Percentiles rank a stretch among this genome's conserved stretches.
These are phyloP conservation scores for Leucosporidium yakuticum DNA, from an alignment of 768 basidiomycete species.

Conservation along the genomic window DNA sequence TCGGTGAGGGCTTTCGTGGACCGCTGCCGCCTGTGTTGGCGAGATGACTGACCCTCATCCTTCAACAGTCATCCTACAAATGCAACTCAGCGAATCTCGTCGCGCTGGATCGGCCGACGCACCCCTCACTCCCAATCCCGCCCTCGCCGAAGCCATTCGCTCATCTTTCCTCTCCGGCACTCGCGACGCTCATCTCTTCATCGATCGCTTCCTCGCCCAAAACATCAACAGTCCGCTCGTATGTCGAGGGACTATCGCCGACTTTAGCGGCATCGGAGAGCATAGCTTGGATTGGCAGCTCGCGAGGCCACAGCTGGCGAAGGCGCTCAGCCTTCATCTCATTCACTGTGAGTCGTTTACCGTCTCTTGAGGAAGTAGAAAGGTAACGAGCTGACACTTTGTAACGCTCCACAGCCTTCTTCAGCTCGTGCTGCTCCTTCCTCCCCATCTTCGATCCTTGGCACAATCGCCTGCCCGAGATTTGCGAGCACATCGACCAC, in stretches of 20 bases:
- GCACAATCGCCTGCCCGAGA: background rate
- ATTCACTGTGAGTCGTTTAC: constrained; percentile 6
- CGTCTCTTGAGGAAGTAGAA: no score
- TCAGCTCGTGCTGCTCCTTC: constrained; percentile 26
- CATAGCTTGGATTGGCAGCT: constrained; percentile 1
- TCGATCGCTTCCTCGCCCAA: background rate
- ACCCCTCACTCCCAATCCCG: background rate
- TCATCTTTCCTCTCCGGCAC: background rate
- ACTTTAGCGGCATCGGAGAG: background rate
- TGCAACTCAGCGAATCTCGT: background rate
- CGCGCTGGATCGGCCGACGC: background rate
- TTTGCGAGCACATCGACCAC: constrained; percentile 11
- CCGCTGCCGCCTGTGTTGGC: background rate
- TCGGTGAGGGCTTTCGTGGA: background rate
- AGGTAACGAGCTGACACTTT: background rate
- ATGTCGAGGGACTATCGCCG: background rate
- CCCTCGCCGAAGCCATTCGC: background rate
- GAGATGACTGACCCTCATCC: background rate
- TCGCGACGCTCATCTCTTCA: no score
- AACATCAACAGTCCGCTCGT: no score
- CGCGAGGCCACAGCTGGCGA: background rate
- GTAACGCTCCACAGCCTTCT: constrained; percentile 7
- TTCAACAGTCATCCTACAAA: background rate
- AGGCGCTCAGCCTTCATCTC: constrained; percentile 13
- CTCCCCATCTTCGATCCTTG: constrained; percentile 16